Evolutionary conservation across 192 early-diverging fungal species (phyloP), one percentile per base, ranked within the genome.

Genomic region (Rhizoclosmatium globosum): DNA sequence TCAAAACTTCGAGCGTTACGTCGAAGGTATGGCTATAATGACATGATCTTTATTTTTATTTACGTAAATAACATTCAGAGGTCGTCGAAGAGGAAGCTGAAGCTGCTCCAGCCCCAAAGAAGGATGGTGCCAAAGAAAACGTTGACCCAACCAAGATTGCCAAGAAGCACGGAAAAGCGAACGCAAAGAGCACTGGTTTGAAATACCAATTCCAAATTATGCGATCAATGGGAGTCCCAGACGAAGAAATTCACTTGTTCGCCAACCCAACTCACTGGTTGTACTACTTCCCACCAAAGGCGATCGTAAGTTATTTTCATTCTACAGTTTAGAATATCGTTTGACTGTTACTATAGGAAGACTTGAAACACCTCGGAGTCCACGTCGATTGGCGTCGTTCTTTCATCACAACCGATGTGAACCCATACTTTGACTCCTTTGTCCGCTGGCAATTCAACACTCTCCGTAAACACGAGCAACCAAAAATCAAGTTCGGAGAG

Each of bases 201-300:
- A 94, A 92, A 79, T 97, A 96, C 80, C 97, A 98, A 83, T 99
- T 98, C 92, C 95, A 98, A 83, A 97, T 98, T 79, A 94, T 99
- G 96, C 90, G 90, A 76, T 85, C 88, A 62, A 92, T 94, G 82
- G 96, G 96, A 47, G 89, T 99, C 60, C 88, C 93, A 56, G 88
- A 87, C 56, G 91, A 92, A 56, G 96, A 99, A 53, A 98, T 99
- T 81, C 92, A 94, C 78, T 90, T 93, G 78, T 99, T 99, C 86
- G 91, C 94, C 46, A 92, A 99, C 77, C 89, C 96, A 45, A 85
- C 87, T 42, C 87, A 98, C 87, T 99, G 98, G 98, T 87, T 95
- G 48, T 86, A 91, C 75, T 95, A 95, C 91, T 99, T 97, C 86
- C 98, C 98, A 56, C 96, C 96, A 41, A 86, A 92, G 64, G 92